phyloP scores from a whole-genome alignment of 2,329 filamentous ascomycete species.

The Colletotrichum cereale region DNA sequence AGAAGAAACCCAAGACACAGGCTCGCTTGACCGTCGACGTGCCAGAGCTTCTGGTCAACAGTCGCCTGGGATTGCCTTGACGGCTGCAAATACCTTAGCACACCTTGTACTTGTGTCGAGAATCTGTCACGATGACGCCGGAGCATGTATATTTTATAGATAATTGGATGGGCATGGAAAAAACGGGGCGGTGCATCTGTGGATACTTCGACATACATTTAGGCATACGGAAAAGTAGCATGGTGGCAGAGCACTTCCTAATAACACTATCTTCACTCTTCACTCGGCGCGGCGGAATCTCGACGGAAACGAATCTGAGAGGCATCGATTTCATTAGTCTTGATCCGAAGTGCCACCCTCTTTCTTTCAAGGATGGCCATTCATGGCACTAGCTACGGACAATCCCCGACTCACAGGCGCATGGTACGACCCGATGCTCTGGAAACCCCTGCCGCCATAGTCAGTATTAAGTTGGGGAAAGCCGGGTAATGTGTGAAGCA shows the following conservation, averaged over 20 bases:
- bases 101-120: neutral
- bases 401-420: constrained; percentile 64
- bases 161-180: constrained; percentile 20
- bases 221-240: constrained; percentile 14
- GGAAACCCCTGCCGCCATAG: constrained; percentile 65
- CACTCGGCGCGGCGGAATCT: neutral
- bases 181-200: constrained; percentile 19
- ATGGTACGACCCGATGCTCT: constrained; percentile 74
- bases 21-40: neutral
- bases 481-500: neutral
- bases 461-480: constrained; percentile 44
- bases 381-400: constrained; percentile 57
- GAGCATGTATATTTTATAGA: constrained; percentile 27
- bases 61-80: neutral
- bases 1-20: neutral
- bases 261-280: constrained; percentile 38
- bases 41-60: neutral
- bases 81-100: neutral
- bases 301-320: neutral
- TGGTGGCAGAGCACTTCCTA: constrained; percentile 15
- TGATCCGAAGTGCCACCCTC: neutral
- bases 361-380: constrained; percentile 43
- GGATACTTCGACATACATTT: constrained; percentile 15
- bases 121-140: neutral
- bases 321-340: constrained; percentile 9